Base-by-base conservation (phyloP, 2,329 filamentous ascomycete species). In the Botrytis deweyae region DNA sequence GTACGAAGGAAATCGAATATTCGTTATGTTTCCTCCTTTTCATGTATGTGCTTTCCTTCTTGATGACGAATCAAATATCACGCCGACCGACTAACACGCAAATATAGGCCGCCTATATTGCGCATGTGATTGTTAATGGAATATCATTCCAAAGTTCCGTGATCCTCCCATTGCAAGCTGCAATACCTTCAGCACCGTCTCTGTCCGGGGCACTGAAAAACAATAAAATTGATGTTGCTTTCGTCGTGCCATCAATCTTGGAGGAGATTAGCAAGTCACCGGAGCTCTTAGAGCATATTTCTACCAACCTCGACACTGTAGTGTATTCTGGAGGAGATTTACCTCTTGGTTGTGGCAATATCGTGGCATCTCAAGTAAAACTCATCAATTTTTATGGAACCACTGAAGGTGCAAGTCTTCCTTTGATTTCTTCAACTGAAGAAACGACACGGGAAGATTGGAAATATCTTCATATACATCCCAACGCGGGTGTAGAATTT, bases 381-480 rank as follows among this genome's bases (percentile, higher is more conserved):
- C 10, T 55, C 5, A 55, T 55, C 25, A 55, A 55, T n/a, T 55
- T n/a, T n/a, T 55, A 55, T 2, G 49, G 49, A 16, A 55, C 25
- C 12, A 55, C 25, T n/a, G 49, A 55, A 16, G 49, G 49, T 2
- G 49, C 25, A n/a, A 55, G 49, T 16, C 49, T 55, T 55, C 49
- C 49, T 55, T 55, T 55, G 0, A 10, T 52, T 25, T 25, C 4
- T n/a, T n/a, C 4, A 14, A 14, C 10, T 6, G 25, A 52, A n/a
- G 49, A 52, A 25, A 52, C 10, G 25, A 6, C 49, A 52, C 10
- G 25, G 10, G 25, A 52, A 55, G 25, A 55, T 10, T 52, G 49
- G 49, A 55, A 55, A 16, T 55, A 55, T n/a, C 49, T n/a, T 55
- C 49, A 55, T 7, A 55, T n/a, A 55, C 65, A 68, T 68, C 65